These are phyloP conservation scores for Bromus sterilis DNA, from an alignment of 176 grass and related monocot genomes.

Conservation along the genomic window DNA sequence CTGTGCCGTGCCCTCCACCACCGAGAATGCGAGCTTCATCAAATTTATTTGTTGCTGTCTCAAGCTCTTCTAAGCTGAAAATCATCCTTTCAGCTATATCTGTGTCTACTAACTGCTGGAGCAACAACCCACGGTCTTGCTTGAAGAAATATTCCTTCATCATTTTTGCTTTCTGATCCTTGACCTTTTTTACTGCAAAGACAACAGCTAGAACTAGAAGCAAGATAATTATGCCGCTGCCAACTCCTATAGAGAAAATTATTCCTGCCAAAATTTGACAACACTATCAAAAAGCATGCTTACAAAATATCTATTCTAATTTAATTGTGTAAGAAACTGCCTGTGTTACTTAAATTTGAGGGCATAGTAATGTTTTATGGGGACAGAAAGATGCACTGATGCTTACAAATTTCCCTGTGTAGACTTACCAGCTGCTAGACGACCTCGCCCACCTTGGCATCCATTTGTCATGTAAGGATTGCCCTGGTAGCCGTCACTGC, in stretches of 20 bases:
- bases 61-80: conserved; percentile 45
- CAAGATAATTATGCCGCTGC: conserved; percentile 26
- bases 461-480: conserved; percentile 42
- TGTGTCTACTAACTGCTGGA: conserved; percentile 32
- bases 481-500: conserved; percentile 36
- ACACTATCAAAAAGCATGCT: not conserved
- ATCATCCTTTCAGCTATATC: conserved; percentile 60
- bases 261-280: not conserved
- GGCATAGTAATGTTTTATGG: not conserved
- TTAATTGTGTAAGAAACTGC: not conserved
- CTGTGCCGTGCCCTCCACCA: conserved; percentile 32
- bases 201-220: conserved; percentile 22
- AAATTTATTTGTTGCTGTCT: conserved; percentile 55
- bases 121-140: conserved; percentile 41
- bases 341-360: not conserved
- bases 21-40: conserved; percentile 33
- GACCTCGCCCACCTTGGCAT: not conserved
- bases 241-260: conserved; percentile 15
- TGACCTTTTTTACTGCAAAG: conserved; percentile 23
- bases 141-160: conserved; percentile 44
- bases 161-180: conserved; percentile 20
- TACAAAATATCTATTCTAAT: not conserved
- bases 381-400: not conserved
- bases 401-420: not conserved
- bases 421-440: conserved; percentile 10